Base-by-base conservation (phyloP, 345 rosid species). In the Trapa incisa region DNA sequence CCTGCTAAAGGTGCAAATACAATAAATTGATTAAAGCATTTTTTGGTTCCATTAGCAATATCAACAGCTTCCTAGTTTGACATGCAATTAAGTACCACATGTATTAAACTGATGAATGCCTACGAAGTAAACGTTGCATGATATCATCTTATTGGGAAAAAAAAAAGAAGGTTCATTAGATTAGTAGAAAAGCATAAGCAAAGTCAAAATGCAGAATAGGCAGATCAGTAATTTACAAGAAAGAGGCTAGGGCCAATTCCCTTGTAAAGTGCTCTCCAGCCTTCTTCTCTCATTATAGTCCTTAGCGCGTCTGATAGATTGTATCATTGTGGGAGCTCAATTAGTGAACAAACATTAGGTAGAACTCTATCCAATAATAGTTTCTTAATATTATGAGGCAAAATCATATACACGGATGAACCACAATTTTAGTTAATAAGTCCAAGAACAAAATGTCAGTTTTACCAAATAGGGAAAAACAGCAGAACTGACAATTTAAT, bases 261-360 rank as follows among this genome's bases (percentile, higher is more conserved):
- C 77, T 75, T 90, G 78, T 88, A 93, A 72, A 93, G 86, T 66
- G 89, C 97, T 58, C 72, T 74, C 85, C 89, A 86, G 50, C 99
- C 99, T 82, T 93, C 99, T 80, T 91, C 95, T 76, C 82, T 87
- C 81, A 86, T 60, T 67, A 94, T 94, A 74, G 97, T 91, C 83
- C 85, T 80, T 68, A 91, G 70, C 65, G 96, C 96, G 86, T 87
- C 97, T 88, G 75, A 68, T 76, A 76, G 50, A 68, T 38, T 68
- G 67, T 7, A 62, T 37, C 13, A 57, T 29, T n/a, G 17, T 22
- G 35, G 33, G 22, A 54, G 15, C 37, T 6, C 15, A 7, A 32
- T 58, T 35, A 58, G 63, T 33, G 6, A 33, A 32, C 32, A 16
- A 9, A 32, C 35, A 3, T 57, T 9, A 2, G 10, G 29, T 33